Percentiles rank a stretch among this genome's conserved stretches.
These are phyloP conservation scores for Epichloe uncinata DNA, from an alignment of 2,329 filamentous ascomycete genomes.

Conservation along the genomic window DNA sequence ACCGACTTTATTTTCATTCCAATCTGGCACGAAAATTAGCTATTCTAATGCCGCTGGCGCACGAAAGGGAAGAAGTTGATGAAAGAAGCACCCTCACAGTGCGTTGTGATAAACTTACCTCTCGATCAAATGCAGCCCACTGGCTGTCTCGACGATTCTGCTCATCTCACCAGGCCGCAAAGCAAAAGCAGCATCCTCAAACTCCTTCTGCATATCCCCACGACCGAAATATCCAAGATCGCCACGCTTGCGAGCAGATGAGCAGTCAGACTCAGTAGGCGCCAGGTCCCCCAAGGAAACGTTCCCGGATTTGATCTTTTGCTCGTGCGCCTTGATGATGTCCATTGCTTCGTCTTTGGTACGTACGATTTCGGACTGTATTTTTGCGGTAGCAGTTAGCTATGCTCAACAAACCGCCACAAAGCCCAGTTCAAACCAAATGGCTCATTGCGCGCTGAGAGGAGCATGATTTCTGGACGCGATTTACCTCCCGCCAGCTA, in stretches of 20 bases:
- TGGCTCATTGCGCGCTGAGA: neutral
- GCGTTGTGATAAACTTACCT: conserved; percentile 40
- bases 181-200: conserved; percentile 91
- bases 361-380: conserved; percentile 64
- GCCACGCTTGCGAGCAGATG: conserved; percentile 83
- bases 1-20: neutral
- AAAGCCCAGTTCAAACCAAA: too few relatives aligned
- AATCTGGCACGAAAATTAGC: neutral
- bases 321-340: conserved; percentile 64
- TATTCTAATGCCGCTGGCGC: neutral
- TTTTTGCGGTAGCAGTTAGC: neutral
- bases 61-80: neutral
- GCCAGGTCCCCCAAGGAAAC: conserved; percentile 70
- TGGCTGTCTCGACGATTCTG: conserved; percentile 78
- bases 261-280: conserved; percentile 84
- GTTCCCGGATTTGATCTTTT: conserved; percentile 58
- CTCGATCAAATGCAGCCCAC: conserved; percentile 90
- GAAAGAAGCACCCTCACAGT: neutral
- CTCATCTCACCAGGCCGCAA: conserved; percentile 80
- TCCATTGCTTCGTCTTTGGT: conserved; percentile 72
- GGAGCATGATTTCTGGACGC: too few relatives aligned
- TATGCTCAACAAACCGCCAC: neutral
- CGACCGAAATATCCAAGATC: conserved; percentile 90
- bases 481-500: conserved; percentile 68
- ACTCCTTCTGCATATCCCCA: conserved; percentile 97